Conservation (phyloP, 176 grass and related monocot genomes). For the Musa beccarii region DNA sequence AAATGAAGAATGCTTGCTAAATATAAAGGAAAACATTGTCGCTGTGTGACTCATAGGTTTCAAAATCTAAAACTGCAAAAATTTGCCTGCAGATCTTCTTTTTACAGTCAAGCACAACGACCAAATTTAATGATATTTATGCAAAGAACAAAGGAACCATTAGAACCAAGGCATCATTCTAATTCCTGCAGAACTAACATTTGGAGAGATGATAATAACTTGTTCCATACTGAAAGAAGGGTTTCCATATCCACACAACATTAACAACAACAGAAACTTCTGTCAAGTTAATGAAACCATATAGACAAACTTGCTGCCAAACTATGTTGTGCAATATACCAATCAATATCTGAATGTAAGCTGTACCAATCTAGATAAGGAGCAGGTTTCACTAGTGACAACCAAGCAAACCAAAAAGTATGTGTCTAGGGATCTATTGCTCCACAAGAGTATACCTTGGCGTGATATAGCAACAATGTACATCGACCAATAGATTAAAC, state of each 20-base stretch:
- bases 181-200: neutral
- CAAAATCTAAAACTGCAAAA: no score
- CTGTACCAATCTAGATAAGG: neutral
- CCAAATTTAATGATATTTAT: neutral
- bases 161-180: neutral
- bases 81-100: neutral
- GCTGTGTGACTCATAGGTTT: neutral
- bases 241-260: neutral
- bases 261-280: neutral
- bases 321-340: neutral
- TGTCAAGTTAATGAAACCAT: neutral
- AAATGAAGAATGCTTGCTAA: neutral
- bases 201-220: neutral
- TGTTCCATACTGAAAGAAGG: neutral
- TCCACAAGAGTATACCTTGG: neutral
- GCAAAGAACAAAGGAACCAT: neutral
- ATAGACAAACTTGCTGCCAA: neutral
- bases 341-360: neutral
- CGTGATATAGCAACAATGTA: neutral
- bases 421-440: neutral
- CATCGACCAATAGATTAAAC: neutral
- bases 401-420: neutral
- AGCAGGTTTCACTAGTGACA: neutral
- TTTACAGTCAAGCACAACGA: neutral
- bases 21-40: neutral